A percentile compares a stretch with the other conserved stretches of the same genome.
phyloP scores from a whole-genome alignment of 2,329 filamentous ascomycete species.

The Fusarium compactum region DNA sequence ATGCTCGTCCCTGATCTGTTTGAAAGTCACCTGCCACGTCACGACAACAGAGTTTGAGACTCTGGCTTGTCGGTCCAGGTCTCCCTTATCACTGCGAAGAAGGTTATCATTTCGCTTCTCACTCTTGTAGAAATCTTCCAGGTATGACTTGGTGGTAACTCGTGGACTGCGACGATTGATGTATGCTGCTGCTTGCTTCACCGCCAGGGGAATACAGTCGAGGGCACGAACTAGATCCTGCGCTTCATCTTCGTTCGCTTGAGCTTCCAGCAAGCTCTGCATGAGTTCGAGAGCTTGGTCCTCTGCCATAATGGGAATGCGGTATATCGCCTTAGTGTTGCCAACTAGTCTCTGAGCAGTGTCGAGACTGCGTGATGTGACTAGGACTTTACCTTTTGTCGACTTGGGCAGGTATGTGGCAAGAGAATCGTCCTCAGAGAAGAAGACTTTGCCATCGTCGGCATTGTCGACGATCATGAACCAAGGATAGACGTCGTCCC shows the following conservation, averaged over 20 bases:
- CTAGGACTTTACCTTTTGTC: conserved; percentile 29
- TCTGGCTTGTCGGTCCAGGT: conserved; percentile 18
- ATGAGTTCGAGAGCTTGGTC: conserved; percentile 30
- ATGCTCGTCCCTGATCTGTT: conserved; percentile 1
- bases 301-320: conserved; percentile 25
- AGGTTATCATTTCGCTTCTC: conserved; percentile 44
- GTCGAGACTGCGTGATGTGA: conserved; percentile 33
- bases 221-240: conserved; percentile 35
- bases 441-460: conserved; percentile 23
- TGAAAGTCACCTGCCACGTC: conserved; percentile 17
- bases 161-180: conserved; percentile 39
- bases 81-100: conserved; percentile 44
- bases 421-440: not conserved
- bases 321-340: not conserved
- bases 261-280: conserved; percentile 8
- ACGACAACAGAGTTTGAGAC: conserved; percentile 14
- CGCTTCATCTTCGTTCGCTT: not conserved
- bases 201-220: conserved; percentile 49
- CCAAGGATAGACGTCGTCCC: conserved; percentile 39
- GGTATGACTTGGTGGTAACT: conserved; percentile 46
- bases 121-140: conserved; percentile 47
- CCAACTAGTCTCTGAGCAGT: conserved; percentile 21
- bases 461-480: conserved; percentile 42
- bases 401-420: conserved; percentile 30
- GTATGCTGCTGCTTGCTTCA: conserved; percentile 48